Conservation (phyloP, 495 filamentous ascomycete species). For the Aspergillus sparsus region DNA sequence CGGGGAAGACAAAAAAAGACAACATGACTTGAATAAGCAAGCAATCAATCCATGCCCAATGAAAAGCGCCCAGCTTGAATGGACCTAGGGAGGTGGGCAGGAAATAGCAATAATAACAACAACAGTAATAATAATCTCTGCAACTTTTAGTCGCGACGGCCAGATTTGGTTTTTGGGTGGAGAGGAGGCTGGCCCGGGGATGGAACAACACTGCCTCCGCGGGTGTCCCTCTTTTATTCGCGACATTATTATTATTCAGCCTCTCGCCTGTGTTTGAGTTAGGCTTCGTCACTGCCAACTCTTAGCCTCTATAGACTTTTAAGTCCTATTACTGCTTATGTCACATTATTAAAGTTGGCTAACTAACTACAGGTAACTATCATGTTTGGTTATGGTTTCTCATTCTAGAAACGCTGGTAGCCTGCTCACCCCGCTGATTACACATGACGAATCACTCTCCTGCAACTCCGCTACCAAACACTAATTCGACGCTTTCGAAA, state of each 20-base stretch:
- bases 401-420: too few species aligned
- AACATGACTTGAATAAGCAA: constrained; percentile 23
- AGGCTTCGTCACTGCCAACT: too few species aligned
- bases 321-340: too few species aligned
- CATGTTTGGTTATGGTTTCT: too few species aligned
- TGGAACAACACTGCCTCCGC: constrained; percentile 25
- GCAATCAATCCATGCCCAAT: constrained; percentile 24
- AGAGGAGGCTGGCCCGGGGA: constrained; percentile 23
- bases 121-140: constrained; percentile 2
- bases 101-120: background rate
- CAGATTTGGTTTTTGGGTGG: constrained; percentile 13
- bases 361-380: too few species aligned
- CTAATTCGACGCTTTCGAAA: background rate
- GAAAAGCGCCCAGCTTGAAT: constrained; percentile 11
- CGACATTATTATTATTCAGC: background rate
- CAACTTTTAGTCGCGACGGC: constrained; percentile 11
- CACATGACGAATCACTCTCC: too few species aligned
- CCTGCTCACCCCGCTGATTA: too few species aligned
- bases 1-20: constrained; percentile 18
- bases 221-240: background rate
- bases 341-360: too few species aligned
- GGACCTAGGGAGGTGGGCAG: background rate
- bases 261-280: too few species aligned
- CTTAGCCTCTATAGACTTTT: too few species aligned
- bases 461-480: too few species aligned